Conservation (phyloP, 1,284 basidiomycete species). For the Coniophora puteana region DNA sequence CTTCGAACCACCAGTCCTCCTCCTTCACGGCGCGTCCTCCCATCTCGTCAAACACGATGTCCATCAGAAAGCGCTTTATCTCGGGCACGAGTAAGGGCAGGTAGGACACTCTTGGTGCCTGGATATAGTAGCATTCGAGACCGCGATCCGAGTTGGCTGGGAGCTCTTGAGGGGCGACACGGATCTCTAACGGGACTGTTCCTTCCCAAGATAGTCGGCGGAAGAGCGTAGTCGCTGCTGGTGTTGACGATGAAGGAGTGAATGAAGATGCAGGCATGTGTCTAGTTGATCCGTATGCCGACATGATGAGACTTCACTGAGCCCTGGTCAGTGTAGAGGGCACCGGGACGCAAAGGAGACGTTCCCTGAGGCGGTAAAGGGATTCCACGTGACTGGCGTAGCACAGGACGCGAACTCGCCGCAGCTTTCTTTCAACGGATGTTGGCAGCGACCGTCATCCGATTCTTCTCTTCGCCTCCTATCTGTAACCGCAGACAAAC, state of each 20-base stretch:
- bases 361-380: neutral
- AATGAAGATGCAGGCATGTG: slow-evolving; percentile 50
- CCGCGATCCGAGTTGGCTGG: slow-evolving; percentile 84
- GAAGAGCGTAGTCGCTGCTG: slow-evolving; percentile 67
- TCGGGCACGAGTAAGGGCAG: slow-evolving; percentile 87
- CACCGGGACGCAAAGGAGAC: neutral
- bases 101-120: slow-evolving; percentile 88
- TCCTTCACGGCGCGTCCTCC: slow-evolving; percentile 71
- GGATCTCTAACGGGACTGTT: slow-evolving; percentile 80
- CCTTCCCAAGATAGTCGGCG: slow-evolving; percentile 82
- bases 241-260: slow-evolving; percentile 44
- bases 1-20: slow-evolving; percentile 95
- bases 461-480: neutral
- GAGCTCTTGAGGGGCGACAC: slow-evolving; percentile 80
- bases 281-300: slow-evolving; percentile 54
- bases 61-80: slow-evolving; percentile 81
- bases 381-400: neutral
- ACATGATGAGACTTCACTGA: slow-evolving; percentile 45
- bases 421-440: neutral
- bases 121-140: slow-evolving; percentile 81
- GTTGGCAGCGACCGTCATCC: neutral
- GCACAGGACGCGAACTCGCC: neutral
- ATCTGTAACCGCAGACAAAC: neutral
- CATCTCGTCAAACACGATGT: slow-evolving; percentile 84
- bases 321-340: neutral